Percentiles rank a stretch among this genome's conserved stretches.
These are phyloP conservation scores for Mucor saturninus DNA, from an alignment of 371 early-diverging fungal genomes.

Conservation along the genomic window DNA sequence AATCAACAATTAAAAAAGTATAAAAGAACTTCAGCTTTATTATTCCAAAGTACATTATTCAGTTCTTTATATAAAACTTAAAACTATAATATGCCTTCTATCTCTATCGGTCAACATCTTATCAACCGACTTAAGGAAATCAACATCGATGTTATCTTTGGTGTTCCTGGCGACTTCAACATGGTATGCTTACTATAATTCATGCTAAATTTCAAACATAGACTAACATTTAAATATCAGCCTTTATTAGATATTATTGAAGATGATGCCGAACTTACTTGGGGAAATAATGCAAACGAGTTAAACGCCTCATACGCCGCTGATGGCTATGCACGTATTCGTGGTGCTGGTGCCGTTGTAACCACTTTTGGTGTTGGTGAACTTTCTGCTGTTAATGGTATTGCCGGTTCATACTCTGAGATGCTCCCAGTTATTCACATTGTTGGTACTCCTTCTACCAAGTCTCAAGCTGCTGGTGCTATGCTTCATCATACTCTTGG, in stretches of 20 bases:
- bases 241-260: conserved; percentile 37
- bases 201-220: neutral
- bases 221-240: conserved; percentile 7
- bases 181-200: conserved; percentile 29
- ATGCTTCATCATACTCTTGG: conserved; percentile 61
- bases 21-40: conserved; percentile 10
- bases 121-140: conserved; percentile 51
- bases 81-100: conserved; percentile 19
- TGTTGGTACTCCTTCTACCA: conserved; percentile 56
- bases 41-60: conserved; percentile 1
- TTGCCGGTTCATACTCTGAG: conserved; percentile 60
- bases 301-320: conserved; percentile 59
- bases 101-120: conserved; percentile 40
- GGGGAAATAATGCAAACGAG: conserved; percentile 52
- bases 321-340: conserved; percentile 58
- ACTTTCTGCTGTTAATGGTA: conserved; percentile 53
- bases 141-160: conserved; percentile 46
- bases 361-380: conserved; percentile 68
- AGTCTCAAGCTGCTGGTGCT: conserved; percentile 47
- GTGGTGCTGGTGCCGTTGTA: conserved; percentile 45
- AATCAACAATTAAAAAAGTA: conserved; percentile 9
- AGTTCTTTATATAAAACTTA: conserved; percentile 8
- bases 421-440: conserved; percentile 63
- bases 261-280: conserved; percentile 42
- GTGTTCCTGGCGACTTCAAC: conserved; percentile 56